Conservation (phyloP, 2,329 filamentous ascomycete genomes). For the Penicillium sp. region DNA sequence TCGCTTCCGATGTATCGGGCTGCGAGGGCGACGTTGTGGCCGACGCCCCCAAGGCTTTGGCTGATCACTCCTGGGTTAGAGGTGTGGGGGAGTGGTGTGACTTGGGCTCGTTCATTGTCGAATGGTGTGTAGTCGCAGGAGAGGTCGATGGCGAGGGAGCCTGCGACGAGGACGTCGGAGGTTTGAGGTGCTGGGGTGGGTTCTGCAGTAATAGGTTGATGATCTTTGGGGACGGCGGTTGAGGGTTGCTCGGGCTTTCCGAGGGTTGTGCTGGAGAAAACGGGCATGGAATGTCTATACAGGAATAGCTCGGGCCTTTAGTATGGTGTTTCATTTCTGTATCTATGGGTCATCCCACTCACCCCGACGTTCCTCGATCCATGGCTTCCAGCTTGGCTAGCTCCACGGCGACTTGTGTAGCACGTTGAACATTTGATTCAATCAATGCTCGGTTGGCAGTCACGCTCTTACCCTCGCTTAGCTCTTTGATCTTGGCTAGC, state of each 20-base stretch:
- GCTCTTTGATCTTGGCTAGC: slow-evolving; percentile 74
- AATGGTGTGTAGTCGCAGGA: slow-evolving; percentile 75
- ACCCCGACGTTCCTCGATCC: slow-evolving; percentile 35
- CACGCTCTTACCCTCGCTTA: slow-evolving; percentile 73
- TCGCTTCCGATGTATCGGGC: slow-evolving; percentile 69
- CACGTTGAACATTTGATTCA: slow-evolving; percentile 68
- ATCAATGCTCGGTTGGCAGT: slow-evolving; percentile 74
- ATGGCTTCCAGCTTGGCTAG: slow-evolving; percentile 59
- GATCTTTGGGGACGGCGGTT: neutral
- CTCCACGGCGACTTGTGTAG: slow-evolving; percentile 67
- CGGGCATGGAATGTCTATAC: slow-evolving; percentile 42
- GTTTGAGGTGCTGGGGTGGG: slow-evolving; percentile 21
- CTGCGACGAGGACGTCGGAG: slow-evolving; percentile 79
- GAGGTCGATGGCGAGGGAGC: slow-evolving; percentile 86
- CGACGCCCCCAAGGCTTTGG: slow-evolving; percentile 88
- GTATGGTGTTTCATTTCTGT: slow-evolving; percentile 29
- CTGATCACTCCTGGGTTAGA: slow-evolving; percentile 83
- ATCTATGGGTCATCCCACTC: slow-evolving; percentile 36
- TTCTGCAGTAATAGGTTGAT: neutral
- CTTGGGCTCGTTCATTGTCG: slow-evolving; percentile 36
- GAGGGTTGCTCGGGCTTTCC: slow-evolving; percentile 12
- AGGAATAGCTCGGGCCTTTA: slow-evolving; percentile 38
- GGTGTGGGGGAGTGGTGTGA: slow-evolving; percentile 63
- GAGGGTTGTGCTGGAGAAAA: slow-evolving; percentile 28
- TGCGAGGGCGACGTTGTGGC: slow-evolving; percentile 86